A percentile compares a stretch with the other conserved stretches of the same genome.
Evolutionary conservation across 768 basidiomycete species (phyloP).

Genomic region (Trametes sanguinea): DNA sequence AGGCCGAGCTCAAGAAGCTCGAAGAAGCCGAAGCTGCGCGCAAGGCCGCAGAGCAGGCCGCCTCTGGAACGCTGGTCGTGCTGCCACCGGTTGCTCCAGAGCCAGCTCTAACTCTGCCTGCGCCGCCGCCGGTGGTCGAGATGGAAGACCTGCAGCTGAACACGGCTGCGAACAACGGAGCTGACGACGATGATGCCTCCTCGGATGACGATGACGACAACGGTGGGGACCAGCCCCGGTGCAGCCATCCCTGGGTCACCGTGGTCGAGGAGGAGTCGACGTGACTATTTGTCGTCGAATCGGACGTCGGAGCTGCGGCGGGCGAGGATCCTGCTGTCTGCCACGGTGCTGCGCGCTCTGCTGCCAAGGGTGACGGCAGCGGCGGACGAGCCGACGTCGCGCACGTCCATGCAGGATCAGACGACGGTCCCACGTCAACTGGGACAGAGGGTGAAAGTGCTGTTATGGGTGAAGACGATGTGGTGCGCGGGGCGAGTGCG

Average conservation of each 20-base stretch:
- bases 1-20: slow-evolving; percentile 66
- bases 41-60: slow-evolving; percentile 26
- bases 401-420: slow-evolving; percentile 2
- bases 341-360: background rate
- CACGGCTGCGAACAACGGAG: slow-evolving; percentile 35
- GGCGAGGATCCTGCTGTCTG: background rate
- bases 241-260: slow-evolving; percentile 15
- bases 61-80: slow-evolving; percentile 12
- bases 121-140: slow-evolving; percentile 2
- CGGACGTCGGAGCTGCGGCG: slow-evolving; percentile 4
- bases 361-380: background rate
- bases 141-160: slow-evolving; percentile 27
- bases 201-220: slow-evolving; percentile 31
- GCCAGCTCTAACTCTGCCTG: background rate
- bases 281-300: slow-evolving; percentile 19
- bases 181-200: slow-evolving; percentile 48
- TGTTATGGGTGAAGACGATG: background rate
- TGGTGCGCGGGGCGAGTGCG: background rate
- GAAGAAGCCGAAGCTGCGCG: slow-evolving; percentile 52
- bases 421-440: slow-evolving; percentile 9
- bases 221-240: slow-evolving; percentile 27
- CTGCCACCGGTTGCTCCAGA: background rate
- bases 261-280: slow-evolving; percentile 11
- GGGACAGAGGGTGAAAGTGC: slow-evolving; percentile 2
- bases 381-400: background rate